Base-by-base conservation (phyloP, 78 protist species). In the Planoprotostelium fungivorum region DNA sequence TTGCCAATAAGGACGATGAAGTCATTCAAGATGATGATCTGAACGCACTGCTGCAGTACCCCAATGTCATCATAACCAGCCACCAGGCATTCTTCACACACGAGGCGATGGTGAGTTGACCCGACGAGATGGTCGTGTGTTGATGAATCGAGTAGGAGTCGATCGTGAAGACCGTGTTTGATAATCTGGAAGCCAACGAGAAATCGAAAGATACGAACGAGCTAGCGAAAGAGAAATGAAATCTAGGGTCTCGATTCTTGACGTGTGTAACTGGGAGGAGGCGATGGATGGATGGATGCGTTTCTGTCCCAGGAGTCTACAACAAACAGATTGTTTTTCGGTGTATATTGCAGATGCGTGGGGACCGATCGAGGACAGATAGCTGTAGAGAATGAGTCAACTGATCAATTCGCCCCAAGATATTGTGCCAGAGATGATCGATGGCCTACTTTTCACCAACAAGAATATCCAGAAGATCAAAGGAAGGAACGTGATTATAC, bases 71-170 rank as follows among this genome's bases (percentile, higher is more conserved):
- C 84, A 83, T 96, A 86, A 93, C 97, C n/a, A 88, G 96, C 36
- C 98, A 95, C 90, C 97, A 97, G 93, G 98, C 98, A n/a, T 97
- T 96, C 96, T 88, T 94, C 73, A 96, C 98, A 0, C 37, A 37
- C 35, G 94, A 95, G 36, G 97, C 98, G 0, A 91, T 91, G 73
- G 73, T 51, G 16, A 51, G 16, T 51, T 51, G 73, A 51, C 16
- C 16, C 16, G 31, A 51, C 5, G 16, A 5, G 5, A 51, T 51
- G 31, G 16, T 51, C 16, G 5, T 51, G 5, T 25, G 5, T 51
- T 51, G 73, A 5, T 51, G 16, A 51, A 5, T 51, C 16, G 73
- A 51, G 31, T 25, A 51, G 73, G 73, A 51, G 73, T 51, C 73
- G 16, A 51, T 51, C 73, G 5, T 16, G 31, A 51, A 51, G 73